Evolutionary conservation across 495 filamentous ascomycete species (phyloP).

Genomic region (Hypoxylon fuscum): DNA sequence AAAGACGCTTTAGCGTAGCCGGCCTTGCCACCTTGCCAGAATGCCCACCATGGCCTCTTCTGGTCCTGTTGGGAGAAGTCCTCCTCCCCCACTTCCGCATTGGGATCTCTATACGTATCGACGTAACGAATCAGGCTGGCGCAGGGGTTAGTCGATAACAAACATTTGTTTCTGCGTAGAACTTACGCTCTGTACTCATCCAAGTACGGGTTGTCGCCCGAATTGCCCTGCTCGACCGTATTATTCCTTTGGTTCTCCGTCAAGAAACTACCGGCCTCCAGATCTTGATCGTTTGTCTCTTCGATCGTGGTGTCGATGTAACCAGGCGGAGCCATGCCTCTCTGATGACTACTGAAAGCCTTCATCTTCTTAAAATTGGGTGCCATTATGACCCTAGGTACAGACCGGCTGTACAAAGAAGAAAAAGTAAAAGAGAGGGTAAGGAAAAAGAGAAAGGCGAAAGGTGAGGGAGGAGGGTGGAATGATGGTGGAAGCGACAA

Average conservation of each 20-base stretch:
- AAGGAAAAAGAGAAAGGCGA: constrained; percentile 23
- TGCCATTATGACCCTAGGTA: constrained; percentile 40
- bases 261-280: constrained; percentile 41
- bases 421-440: constrained; percentile 1
- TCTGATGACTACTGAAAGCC: constrained; percentile 28
- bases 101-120: constrained; percentile 69
- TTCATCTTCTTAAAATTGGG: constrained; percentile 39
- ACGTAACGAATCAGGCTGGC: constrained; percentile 67
- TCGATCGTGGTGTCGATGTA: constrained; percentile 26
- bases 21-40: constrained; percentile 58
- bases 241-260: constrained; percentile 38
- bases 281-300: constrained; percentile 26
- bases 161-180: background rate
- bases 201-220: constrained; percentile 40
- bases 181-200: constrained; percentile 52
- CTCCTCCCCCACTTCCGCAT: constrained; percentile 64
- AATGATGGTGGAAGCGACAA: constrained; percentile 14
- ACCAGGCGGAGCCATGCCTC: constrained; percentile 15
- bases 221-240: constrained; percentile 19
- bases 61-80: constrained; percentile 55
- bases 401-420: constrained; percentile 42
- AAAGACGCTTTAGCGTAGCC: constrained; percentile 48
- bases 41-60: constrained; percentile 63
- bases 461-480: constrained; percentile 26
- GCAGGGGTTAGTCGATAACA: constrained; percentile 5